Base-by-base conservation (phyloP, 208 protist genomes). In the Crithidia mellificae region DNA sequence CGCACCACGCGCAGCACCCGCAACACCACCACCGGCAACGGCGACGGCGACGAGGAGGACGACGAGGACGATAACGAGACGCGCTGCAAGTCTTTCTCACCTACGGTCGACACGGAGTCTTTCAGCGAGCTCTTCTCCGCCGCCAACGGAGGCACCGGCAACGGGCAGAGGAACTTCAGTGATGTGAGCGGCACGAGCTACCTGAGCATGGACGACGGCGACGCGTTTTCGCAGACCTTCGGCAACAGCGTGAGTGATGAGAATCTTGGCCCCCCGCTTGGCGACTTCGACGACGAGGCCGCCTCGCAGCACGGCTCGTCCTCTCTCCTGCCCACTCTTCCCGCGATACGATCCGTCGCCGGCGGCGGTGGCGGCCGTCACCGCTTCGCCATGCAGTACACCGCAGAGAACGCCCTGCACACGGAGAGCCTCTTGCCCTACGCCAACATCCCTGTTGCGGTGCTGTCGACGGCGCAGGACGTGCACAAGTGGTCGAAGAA, bases 351-450 rank as follows among this genome's bases (percentile, higher is more conserved):
- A n/a, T n/a, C n/a, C n/a, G n/a, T n/a, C n/a, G n/a, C n/a, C 50
- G 85, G 27, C 19, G 14, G 6, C 6, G 44, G 44, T 14, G 83
- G 79, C 53, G n/a, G 24, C n/a, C 41, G 41, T 22, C 8, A 70
- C 20, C 79, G 81, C 41, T 92, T 95, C 63, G 87, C 90, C 12
- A 25, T 95, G 8, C 68, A 91, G 56, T 91, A 86, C 67, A 74
- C 84, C 61, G n/a, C 77, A 17, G 57, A 50, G 24, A 95, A 87
- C 71, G 76, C 80, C 12, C 34, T 90, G 34, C 64, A 79, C 46
- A 76, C 71, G 11, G 67, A 81, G 50, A 77, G 77, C 30, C 56
- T 91, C 34, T 66, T 95, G 38, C 87, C 85, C 20, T 85, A 93
- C 62, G 32, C 76, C 8, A 81, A 73, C 59, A 81, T 74, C 20